phyloP scores from a whole-genome alignment of 306 rosid species.

The Oxytropis ochrocephala region DNA sequence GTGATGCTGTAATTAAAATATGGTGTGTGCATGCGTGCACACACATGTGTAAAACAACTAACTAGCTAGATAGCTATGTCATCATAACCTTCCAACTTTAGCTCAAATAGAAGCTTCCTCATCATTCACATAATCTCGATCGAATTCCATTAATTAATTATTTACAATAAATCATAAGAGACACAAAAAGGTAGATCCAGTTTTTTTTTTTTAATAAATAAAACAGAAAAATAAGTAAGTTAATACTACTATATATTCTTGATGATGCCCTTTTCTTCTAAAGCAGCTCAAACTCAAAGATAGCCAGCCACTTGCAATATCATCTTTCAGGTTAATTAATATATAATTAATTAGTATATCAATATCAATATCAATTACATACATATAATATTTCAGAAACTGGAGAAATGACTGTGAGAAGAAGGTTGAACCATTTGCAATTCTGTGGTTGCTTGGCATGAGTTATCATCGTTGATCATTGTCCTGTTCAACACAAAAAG shows the following conservation, averaged over 20 bases:
- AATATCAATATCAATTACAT: neutral
- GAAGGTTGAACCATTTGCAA: slow-evolving; percentile 69
- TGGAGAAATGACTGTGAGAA: slow-evolving; percentile 52
- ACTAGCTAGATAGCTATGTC: neutral
- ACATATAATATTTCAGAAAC: slow-evolving; percentile 36
- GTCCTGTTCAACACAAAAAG: slow-evolving; percentile 39
- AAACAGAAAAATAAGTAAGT: neutral
- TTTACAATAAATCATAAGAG: slow-evolving; percentile 28
- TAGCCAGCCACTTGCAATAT: slow-evolving; percentile 3
- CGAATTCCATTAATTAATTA: slow-evolving; percentile 39
- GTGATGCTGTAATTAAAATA: neutral
- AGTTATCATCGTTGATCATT: slow-evolving; percentile 57
- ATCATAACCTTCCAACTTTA: neutral
- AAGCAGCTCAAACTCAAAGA: slow-evolving; percentile 19
- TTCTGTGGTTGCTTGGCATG: slow-evolving; percentile 80
- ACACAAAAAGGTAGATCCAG: neutral
- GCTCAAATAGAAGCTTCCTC: slow-evolving; percentile 25
- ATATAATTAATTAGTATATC: neutral
- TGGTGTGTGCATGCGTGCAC: neutral
- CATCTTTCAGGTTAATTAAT: neutral
- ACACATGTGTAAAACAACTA: neutral
- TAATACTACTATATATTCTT: neutral
- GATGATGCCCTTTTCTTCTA: slow-evolving; percentile 33
- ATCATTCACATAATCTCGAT: slow-evolving; percentile 27
- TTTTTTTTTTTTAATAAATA: neutral